phyloP scores from a whole-genome alignment of 1,139 yeast genomes.

The Saccharomyces hybrid region DNA sequence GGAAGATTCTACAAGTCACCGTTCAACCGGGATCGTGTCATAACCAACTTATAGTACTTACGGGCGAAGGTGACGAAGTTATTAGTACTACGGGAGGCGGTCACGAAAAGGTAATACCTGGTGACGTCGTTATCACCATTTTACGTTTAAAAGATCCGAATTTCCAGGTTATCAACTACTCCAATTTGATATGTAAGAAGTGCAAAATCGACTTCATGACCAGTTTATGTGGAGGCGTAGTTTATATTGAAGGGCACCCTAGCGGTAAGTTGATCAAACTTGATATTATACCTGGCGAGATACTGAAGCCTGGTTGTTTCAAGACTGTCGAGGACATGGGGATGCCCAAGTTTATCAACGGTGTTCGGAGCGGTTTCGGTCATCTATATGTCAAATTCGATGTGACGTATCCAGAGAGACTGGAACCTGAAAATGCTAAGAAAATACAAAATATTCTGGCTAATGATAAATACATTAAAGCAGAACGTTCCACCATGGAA shows the following conservation, averaged over 20 bases:
- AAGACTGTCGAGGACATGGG: conserved; percentile 25
- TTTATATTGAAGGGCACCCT: conserved; percentile 24
- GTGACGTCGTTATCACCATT: conserved; percentile 51
- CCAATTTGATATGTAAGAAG: conserved; percentile 16
- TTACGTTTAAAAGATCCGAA: conserved; percentile 21
- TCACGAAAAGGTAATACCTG: conserved; percentile 41
- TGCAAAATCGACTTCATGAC: conserved; percentile 22
- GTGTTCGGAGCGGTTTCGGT: conserved; percentile 12
- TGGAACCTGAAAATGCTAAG: conserved; percentile 17
- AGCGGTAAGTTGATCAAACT: conserved; percentile 21
- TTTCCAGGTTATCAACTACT: conserved; percentile 13
- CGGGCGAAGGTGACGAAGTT: conserved; percentile 60
- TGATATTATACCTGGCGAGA: conserved; percentile 24
- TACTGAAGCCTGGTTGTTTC: conserved; percentile 18
- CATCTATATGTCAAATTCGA: conserved; percentile 23
- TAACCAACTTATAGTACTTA: conserved; percentile 45
- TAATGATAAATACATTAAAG: conserved; percentile 14
- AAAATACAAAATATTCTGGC: conserved; percentile 13
- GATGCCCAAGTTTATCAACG: conserved; percentile 20
- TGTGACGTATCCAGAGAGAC: conserved; percentile 18
- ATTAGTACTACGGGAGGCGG: conserved; percentile 29
- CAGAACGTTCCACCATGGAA: background rate
- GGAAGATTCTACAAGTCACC: conserved; percentile 44
- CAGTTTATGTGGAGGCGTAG: conserved; percentile 27
- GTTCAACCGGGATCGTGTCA: conserved; percentile 46